These are phyloP conservation scores for Epichloe hybrida DNA, from an alignment of 2,329 filamentous ascomycete species.

Conservation along the genomic window DNA sequence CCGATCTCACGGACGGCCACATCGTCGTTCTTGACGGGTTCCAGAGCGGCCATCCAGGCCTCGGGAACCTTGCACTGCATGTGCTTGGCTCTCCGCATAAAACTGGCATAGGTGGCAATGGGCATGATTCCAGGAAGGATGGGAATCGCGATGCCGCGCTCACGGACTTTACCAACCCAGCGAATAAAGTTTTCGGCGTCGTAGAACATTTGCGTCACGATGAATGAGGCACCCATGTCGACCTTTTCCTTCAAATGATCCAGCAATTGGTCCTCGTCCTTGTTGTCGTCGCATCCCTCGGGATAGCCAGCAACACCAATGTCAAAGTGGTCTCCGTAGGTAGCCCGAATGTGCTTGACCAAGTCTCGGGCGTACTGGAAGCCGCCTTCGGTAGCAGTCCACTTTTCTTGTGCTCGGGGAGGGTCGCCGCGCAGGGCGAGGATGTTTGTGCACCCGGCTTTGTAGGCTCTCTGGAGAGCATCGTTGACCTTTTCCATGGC, in stretches of 20 bases:
- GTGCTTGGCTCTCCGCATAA: constrained; percentile 79
- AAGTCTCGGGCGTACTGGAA: constrained; percentile 91
- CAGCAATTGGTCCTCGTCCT: constrained; percentile 70
- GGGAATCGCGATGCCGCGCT: constrained; percentile 67
- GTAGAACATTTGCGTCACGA: constrained; percentile 99
- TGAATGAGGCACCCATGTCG: constrained; percentile 82
- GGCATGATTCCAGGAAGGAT: constrained; percentile 79
- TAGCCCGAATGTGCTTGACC: constrained; percentile 66
- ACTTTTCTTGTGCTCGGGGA: constrained; percentile 83
- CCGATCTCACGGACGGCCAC: constrained; percentile 82
- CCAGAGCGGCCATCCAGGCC: constrained; percentile 67
- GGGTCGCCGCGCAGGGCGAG: constrained; percentile 87
- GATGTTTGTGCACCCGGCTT: constrained; percentile 94
- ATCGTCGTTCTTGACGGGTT: constrained; percentile 95
- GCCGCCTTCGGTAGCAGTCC: constrained; percentile 73
- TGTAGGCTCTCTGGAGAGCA: constrained; percentile 77
- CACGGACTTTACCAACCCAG: constrained; percentile 80
- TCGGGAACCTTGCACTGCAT: constrained; percentile 76
- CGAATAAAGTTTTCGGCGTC: constrained; percentile 88
- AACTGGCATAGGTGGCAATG: constrained; percentile 89
- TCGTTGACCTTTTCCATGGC: constrained; percentile 81
- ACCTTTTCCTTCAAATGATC: constrained; percentile 96
- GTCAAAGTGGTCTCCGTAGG: constrained; percentile 67
- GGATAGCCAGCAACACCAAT: constrained; percentile 96
- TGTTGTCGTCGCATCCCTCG: constrained; percentile 88